Base-by-base conservation (phyloP, 768 basidiomycete genomes). In the Termitomyces heimii region DNA sequence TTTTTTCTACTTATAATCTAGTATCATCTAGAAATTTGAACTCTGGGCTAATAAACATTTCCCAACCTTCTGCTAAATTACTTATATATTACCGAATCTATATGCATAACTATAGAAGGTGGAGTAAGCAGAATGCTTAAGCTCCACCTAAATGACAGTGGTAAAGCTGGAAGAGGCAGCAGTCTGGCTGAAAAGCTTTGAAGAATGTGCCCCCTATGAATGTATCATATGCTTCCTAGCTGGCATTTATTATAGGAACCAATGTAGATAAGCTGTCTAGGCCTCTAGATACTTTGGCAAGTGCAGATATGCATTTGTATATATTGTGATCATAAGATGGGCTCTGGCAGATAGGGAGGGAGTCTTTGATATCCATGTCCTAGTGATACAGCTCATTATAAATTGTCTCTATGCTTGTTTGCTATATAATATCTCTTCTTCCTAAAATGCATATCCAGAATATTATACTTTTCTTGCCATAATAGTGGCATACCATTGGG, bases 241-340 rank as follows among this genome's bases (percentile, higher is more conserved):
- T 32, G 55, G 55, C 55, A 56, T 56, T 47, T 56, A 39, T 47
- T 29, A 56, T 10, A 47, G 55, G 47, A 35, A 28, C 39, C n/a
- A 47, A 37, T 35, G 55, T 47, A 48, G 46, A 49, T 29, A 29
- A 37, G 29, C 46, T 56, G 42, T 46, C 47, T 56, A 39, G 26
- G 37, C 29, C 47, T 39, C 55, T 56, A 56, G 55, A 56, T 56
- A 56, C 55, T 47, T 47, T 49, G 47, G 31, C 8, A 35, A 48
- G 55, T 42, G 37, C 46, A 31, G n/a, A 46, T 48, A 56, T 56
- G 28, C 52, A 31, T 31, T n/a, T 39, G 39, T 40, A 40, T 39
- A 39, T 42, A 53, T 42, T 42, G 52, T 9, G 52, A 53, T 53
- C 52, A 39, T 42, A 53, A 53, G 40, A n/a, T 29, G 52, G 39